Evolutionary conservation across 148 eudicot genomes (phyloP), one percentile per base, ranked within the genome.

Genomic region (Rheum nobile): DNA sequence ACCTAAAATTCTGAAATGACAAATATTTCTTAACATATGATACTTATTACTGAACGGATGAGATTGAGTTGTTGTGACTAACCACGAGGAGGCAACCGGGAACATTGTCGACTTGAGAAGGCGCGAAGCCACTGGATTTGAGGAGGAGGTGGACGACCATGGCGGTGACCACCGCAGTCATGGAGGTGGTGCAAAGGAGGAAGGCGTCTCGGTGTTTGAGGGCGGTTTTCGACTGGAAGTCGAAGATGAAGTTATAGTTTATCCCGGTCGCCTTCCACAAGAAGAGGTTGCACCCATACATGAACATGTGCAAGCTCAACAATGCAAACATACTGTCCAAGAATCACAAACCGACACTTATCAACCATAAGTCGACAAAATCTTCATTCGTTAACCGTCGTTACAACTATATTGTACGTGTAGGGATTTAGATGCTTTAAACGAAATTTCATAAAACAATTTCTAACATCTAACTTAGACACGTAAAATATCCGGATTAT

Each of bases 231-330:
- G 90, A 83, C 6, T 86, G 86, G 78, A 92, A 92, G 43, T 95
- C 97, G 44, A 95, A 92, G 70, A 95, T 91, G 88, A 95, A 95
- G 75, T 86, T 87, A 85, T 84, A 90, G 79, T 92, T 95, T 72
- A 95, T 88, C 81, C 96, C 83, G 0, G 90, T 88, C 50, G 84
- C 85, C 81, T 90, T 90, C 99, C 99, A 95, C 86, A 85, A 74
- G 50, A 95, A 91, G 71, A 95, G 72, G 76, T 91, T 92, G 87
- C 99, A 95, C 3, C 99, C 99, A 52, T 92, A 95, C 91, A 92
- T 86, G 80, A 91, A 95, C 72, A 91, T 41, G 73, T 95, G 99
- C 89, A 95, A 76, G 82, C 94, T 89, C 78, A 92, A 74, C 81
- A 95, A 84, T 42, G 99, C 96, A 83, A 95, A 91, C 86, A 83